Base-by-base conservation (phyloP, 1,284 basidiomycete species). In the Vanrija humicola region DNA sequence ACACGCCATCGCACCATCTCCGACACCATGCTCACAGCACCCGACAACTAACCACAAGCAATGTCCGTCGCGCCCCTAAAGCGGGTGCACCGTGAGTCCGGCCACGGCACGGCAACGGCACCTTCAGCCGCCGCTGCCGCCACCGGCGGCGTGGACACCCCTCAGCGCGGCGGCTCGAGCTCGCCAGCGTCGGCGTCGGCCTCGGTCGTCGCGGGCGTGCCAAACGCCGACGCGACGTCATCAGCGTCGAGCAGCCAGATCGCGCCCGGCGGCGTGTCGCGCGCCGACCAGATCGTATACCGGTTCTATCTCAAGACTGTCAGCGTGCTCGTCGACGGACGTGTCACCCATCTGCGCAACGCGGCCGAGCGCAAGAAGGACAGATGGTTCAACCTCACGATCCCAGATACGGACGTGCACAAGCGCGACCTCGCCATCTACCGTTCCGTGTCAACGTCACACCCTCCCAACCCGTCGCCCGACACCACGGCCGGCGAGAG, bases 251-350 rank as follows among this genome's bases (percentile, higher is more conserved):
- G 21, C 47, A 48, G 38, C 28, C 38, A 29, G 44, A 39, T 48
- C 38, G 46, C 38, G 7, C 29, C 49, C 29, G n/a, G 34, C 3
- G 34, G 28, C 21, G 39, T 28, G 21, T 38, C 44, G 8, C 55
- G 69, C 38, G 55, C 62, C 8, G 75, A 77, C 64, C 73, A 74
- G 60, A 72, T 77, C 10, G 59, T 76, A 4, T 65, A 76, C 61
- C 63, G 73, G 15, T 71, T 71, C 48, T 76, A 77, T 55, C 62
- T 77, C 56, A 77, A 77, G 65, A 75, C 73, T 0, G 69, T 77
- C 14, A 67, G 59, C 15, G 66, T 77, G 15, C 62, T 77, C 14
- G 69, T 70, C 10, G 74, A 77, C 34, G 71, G 64, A 1, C 58
- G 74, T 16, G 58, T 76, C 55, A 73, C 70, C 9, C 74, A 76